Percentiles rank a stretch among this genome's conserved stretches.
Conservation (phyloP, 495 filamentous ascomycete genomes). For the Coniosporium apollinis region DNA sequence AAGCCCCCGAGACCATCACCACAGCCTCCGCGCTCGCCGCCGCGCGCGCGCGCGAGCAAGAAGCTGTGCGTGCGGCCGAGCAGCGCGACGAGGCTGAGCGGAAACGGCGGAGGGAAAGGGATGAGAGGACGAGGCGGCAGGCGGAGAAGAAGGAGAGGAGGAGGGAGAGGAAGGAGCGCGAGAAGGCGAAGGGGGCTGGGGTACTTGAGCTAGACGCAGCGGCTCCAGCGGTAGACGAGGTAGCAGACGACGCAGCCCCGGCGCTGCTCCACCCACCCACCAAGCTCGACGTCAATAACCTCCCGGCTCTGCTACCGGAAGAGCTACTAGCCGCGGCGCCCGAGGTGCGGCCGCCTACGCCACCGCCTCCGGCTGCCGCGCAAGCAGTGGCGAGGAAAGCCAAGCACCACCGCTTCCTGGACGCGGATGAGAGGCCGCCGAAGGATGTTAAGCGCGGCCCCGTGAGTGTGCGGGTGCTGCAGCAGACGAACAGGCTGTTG, state of each 20-base stretch:
- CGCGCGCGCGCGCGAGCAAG: conserved; percentile 9
- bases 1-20: conserved; percentile 33
- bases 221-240: not conserved
- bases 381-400: conserved; percentile 1
- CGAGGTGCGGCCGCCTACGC: conserved; percentile 24
- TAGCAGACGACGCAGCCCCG: not conserved
- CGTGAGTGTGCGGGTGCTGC: conserved; percentile 36
- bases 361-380: conserved; percentile 12
- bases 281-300: no score
- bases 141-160: conserved; percentile 20
- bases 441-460: conserved; percentile 38
- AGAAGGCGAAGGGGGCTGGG: not conserved
- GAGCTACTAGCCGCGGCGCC: conserved; percentile 35
- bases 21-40: conserved; percentile 11
- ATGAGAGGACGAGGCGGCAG: conserved; percentile 30
- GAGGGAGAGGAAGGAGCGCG: conserved; percentile 4
- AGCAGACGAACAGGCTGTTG: conserved; percentile 24
- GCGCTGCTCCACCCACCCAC: no score
- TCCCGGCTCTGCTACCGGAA: conserved; percentile 36
- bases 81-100: not conserved
- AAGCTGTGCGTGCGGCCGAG: conserved; percentile 8
- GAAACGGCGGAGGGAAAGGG: conserved; percentile 19
- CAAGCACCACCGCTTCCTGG: conserved; percentile 35
- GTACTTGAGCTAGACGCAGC: no score
- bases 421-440: conserved; percentile 31